Evolutionary conservation across 2,329 filamentous ascomycete species (phyloP).

Genomic region (Fusarium compactum): DNA sequence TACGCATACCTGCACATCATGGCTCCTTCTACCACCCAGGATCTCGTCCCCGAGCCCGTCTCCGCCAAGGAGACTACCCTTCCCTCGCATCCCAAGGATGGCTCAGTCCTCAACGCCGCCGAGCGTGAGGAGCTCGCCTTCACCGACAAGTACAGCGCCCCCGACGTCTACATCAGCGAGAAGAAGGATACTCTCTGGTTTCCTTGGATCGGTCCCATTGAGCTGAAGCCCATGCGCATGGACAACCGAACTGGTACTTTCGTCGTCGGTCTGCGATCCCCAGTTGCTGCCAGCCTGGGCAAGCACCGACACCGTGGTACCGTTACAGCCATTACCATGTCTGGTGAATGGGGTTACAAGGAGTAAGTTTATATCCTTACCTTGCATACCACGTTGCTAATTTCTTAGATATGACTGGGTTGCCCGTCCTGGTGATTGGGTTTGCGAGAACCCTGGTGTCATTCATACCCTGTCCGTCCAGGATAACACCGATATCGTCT

Average conservation of each 20-base stretch:
- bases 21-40: slow-evolving; percentile 27
- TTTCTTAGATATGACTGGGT: slow-evolving; percentile 42
- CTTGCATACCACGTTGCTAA: slow-evolving; percentile 8
- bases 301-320: slow-evolving; percentile 38
- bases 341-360: slow-evolving; percentile 44
- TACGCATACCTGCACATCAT: background rate
- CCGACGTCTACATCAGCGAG: slow-evolving; percentile 43
- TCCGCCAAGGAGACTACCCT: slow-evolving; percentile 21
- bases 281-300: slow-evolving; percentile 33
- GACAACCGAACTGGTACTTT: slow-evolving; percentile 37
- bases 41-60: slow-evolving; percentile 23
- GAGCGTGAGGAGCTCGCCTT: slow-evolving; percentile 39
- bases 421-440: slow-evolving; percentile 43
- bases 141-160: slow-evolving; percentile 45
- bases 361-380: slow-evolving; percentile 15
- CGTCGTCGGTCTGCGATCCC: slow-evolving; percentile 32
- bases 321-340: slow-evolving; percentile 40
- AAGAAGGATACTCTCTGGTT: slow-evolving; percentile 43
- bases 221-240: slow-evolving; percentile 37
- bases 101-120: slow-evolving; percentile 13
- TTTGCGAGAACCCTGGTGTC: slow-evolving; percentile 43
- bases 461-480: slow-evolving; percentile 44
- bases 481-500: slow-evolving; percentile 43
- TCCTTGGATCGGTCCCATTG: slow-evolving; percentile 37
- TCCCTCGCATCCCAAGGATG: slow-evolving; percentile 19